Base-by-base conservation (phyloP, 2,329 filamentous ascomycete species). In the Verruconis gallopava region DNA sequence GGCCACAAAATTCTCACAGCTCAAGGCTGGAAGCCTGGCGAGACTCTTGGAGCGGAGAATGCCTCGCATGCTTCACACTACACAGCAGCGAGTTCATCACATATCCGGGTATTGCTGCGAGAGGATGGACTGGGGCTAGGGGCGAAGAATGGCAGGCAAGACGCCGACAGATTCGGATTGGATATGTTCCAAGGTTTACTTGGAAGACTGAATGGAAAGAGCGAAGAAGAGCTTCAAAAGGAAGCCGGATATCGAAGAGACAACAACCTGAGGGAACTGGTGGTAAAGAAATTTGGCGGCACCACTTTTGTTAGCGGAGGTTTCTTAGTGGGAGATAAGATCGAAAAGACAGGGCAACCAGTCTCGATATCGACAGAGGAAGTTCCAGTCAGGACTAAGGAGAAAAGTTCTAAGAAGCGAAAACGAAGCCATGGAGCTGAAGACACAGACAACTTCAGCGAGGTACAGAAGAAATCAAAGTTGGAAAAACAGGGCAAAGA, bases 111-210 rank as follows among this genome's bases (percentile, higher is more conserved):
- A 30, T 64, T 77, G 21, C 64, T 95, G 48, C 94, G 94, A 56
- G 88, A 96, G 55, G 86, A 96, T 58, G 93, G 80, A 52, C 74
- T 93, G 34, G 91, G 91, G 2, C 68, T 98, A 34, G 91, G 91
- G 21, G 91, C 88, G 49, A 21, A 36, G 34, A 40, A 34, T 48
- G 80, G 79, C 42, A 77, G 76, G 52, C 78, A 80, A 49, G 65
- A 69, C 30, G 65, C 69, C 3, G 79, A 85, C 49, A 73, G 85
- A 48, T 93, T 89, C 17, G 91, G 89, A 0, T 70, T 96, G 28
- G 83, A 88, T 55, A 81, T 80, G 14, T 85, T 96, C 51, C 84
- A 88, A 55, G 84, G 85, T 48, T 66, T 98, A 3, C 67, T 98
- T 15, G 88, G 89, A 17, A 72, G 91, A 42, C 64, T 98, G 44